These are phyloP conservation scores for Aegilops speltoides DNA, from an alignment of 176 grass and related monocot genomes.

Conservation along the genomic window DNA sequence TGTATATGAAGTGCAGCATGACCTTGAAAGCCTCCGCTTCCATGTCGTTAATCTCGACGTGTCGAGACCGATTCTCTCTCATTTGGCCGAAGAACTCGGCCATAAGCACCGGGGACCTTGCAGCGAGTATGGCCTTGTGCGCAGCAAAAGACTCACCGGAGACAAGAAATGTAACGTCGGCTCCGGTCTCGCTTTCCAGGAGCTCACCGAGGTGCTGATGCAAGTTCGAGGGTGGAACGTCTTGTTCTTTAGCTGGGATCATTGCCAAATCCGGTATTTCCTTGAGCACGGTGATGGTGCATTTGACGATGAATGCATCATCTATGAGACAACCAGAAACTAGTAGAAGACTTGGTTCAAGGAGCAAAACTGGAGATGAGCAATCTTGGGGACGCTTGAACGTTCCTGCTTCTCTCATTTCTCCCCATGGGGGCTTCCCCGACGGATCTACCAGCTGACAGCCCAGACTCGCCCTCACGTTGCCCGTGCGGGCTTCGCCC, in stretches of 20 bases:
- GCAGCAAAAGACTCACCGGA: background rate
- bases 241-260: background rate
- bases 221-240: background rate
- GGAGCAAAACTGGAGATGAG: background rate
- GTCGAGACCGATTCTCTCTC: background rate
- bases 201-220: no score
- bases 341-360: background rate
- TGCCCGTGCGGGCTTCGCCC: background rate
- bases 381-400: background rate
- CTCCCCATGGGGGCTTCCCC: background rate
- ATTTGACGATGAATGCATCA: background rate
- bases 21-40: background rate
- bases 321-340: background rate
- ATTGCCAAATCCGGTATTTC: background rate
- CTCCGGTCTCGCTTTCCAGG: no score
- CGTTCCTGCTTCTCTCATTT: background rate
- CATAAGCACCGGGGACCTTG: background rate
- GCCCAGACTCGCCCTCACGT: background rate
- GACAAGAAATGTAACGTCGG: no score
- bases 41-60: background rate
- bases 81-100: background rate
- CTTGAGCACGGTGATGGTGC: background rate
- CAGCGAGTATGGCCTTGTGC: constrained; percentile 3
- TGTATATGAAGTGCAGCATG: background rate
- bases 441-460: background rate